Evolutionary conservation across 805 yeast species (phyloP).

Genomic region (Diddensiella transvaalensis): DNA sequence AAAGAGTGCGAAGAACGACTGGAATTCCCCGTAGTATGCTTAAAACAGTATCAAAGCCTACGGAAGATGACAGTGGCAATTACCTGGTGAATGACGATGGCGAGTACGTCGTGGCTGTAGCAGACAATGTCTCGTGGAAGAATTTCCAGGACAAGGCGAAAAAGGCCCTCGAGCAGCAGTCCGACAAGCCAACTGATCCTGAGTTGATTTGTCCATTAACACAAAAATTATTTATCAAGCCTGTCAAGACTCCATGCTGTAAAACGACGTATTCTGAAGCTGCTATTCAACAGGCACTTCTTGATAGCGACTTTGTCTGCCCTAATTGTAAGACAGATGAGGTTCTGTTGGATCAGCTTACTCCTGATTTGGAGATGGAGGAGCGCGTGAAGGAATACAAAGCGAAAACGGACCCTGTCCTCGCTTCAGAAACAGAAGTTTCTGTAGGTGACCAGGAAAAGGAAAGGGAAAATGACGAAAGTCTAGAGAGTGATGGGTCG

Average conservation of each 20-base stretch:
- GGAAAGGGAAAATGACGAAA: constrained; percentile 11
- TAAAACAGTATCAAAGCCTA: constrained; percentile 78
- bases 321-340: constrained; percentile 81
- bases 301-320: constrained; percentile 84
- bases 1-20: constrained; percentile 84
- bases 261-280: constrained; percentile 53
- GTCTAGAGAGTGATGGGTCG: not conserved
- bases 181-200: constrained; percentile 49
- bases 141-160: constrained; percentile 67
- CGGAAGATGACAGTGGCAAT: constrained; percentile 52
- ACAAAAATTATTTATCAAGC: constrained; percentile 59
- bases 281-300: constrained; percentile 59
- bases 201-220: constrained; percentile 69
- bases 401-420: not conserved
- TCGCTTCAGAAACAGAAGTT: not conserved
- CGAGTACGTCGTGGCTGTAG: constrained; percentile 91
- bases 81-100: constrained; percentile 93
- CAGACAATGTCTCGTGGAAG: constrained; percentile 89
- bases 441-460: too few relatives aligned
- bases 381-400: constrained; percentile 47
- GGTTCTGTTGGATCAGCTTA: constrained; percentile 67
- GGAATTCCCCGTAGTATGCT: constrained; percentile 96
- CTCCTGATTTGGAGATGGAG: constrained; percentile 57
- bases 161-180: constrained; percentile 26
- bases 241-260: constrained; percentile 85